These are phyloP conservation scores for Fistulinella cinereoalba DNA, from an alignment of 1,284 basidiomycete genomes.

Conservation along the genomic window DNA sequence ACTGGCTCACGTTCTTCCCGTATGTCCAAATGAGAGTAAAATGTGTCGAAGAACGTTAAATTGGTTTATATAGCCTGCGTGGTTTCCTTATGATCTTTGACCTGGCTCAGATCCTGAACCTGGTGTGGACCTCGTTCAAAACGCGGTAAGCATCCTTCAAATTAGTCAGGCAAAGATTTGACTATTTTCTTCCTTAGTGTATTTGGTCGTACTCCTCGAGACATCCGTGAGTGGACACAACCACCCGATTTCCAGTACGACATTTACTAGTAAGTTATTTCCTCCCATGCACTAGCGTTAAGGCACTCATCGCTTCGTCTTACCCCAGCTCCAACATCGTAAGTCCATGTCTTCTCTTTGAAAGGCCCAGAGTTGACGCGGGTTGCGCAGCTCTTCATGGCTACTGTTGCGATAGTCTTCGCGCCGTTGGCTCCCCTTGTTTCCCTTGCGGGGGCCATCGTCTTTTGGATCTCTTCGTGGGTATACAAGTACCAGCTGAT, in stretches of 20 bases:
- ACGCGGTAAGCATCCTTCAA: conserved; percentile 48
- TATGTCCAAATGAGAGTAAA: conserved; percentile 39
- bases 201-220: conserved; percentile 94
- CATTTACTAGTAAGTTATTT: conserved; percentile 73
- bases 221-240: conserved; percentile 95
- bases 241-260: conserved; percentile 92
- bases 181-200: conserved; percentile 44
- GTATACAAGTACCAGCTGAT: conserved; percentile 93
- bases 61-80: conserved; percentile 56
- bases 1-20: conserved; percentile 96
- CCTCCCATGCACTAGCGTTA: background rate
- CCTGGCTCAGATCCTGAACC: conserved; percentile 91
- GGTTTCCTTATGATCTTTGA: conserved; percentile 95
- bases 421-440: conserved; percentile 91
- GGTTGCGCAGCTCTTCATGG: conserved; percentile 74
- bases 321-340: conserved; percentile 60
- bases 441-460: conserved; percentile 66
- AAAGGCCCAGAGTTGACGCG: conserved; percentile 12
- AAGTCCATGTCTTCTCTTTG: conserved; percentile 13
- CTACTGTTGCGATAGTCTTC: conserved; percentile 83
- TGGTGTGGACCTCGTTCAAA: conserved; percentile 84
- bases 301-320: conserved; percentile 6
- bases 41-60: conserved; percentile 10
- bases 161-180: background rate
- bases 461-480: conserved; percentile 81